Conservation (phyloP, 495 filamentous ascomycete species). For the Aspergillus nanangensis region DNA sequence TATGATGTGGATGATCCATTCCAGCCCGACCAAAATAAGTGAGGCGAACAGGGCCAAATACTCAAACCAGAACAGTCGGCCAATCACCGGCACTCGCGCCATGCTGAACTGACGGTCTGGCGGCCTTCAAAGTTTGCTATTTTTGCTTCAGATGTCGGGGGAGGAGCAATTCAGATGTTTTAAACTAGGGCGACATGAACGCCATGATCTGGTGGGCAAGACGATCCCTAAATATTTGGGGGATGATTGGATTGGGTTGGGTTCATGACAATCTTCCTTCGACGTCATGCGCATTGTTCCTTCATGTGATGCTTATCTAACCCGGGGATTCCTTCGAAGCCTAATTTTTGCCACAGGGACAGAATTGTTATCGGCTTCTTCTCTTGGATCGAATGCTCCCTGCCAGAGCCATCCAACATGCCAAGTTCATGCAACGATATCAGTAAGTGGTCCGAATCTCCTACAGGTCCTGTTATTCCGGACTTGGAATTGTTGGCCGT, state of each 20-base stretch:
- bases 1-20: slow-evolving; percentile 77
- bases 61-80: slow-evolving; percentile 74
- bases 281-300: slow-evolving; percentile 16
- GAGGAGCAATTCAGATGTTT: background rate
- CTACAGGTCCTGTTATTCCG: background rate
- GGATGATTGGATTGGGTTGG: slow-evolving; percentile 1
- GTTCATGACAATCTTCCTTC: slow-evolving; percentile 1
- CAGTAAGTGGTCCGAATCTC: slow-evolving; percentile 51
- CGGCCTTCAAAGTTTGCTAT: background rate
- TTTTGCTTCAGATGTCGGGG: background rate
- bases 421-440: slow-evolving; percentile 96
- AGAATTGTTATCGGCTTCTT: background rate
- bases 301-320: slow-evolving; percentile 39
- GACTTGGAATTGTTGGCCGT: background rate
- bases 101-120: slow-evolving; percentile 31
- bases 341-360: slow-evolving; percentile 14
- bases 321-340: slow-evolving; percentile 22
- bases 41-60: slow-evolving; percentile 83
- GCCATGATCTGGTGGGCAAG: too few species aligned
- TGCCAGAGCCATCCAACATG: slow-evolving; percentile 51
- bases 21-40: slow-evolving; percentile 73
- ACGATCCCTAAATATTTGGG: background rate
- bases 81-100: slow-evolving; percentile 78
- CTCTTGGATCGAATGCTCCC: background rate
- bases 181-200: too few species aligned